A percentile compares a stretch with the other conserved stretches of the same genome.
These are phyloP conservation scores for Pleodorina starrii DNA, from an alignment of 139 green algal genomes.

Conservation along the genomic window DNA sequence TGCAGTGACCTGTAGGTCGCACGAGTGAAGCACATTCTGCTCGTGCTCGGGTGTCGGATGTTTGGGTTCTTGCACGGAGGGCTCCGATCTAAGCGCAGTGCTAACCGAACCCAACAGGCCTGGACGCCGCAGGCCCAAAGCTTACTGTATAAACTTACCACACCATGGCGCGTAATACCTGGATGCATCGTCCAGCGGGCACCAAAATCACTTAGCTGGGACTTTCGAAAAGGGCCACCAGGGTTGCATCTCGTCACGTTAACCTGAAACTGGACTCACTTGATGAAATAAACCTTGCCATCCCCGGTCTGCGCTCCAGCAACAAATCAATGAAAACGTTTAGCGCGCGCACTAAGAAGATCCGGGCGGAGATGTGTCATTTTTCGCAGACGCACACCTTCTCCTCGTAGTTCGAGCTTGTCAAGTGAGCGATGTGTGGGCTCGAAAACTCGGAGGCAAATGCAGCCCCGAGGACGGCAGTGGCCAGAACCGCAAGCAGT, in stretches of 20 bases:
- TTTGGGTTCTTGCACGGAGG: no score
- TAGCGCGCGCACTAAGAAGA: no score
- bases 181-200: no score
- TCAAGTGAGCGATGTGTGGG: constrained; percentile 43
- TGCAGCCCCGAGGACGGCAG: neutral
- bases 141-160: constrained; percentile 54
- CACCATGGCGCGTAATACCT: constrained; percentile 83
- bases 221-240: no score
- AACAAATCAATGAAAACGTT: neutral
- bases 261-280: no score
- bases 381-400: constrained; percentile 33
- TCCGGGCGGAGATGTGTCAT: neutral
- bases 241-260: no score
- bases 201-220: no score
- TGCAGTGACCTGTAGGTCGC: constrained; percentile 84
- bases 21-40: no score
- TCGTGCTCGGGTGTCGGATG: no score
- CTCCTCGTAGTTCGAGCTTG: constrained; percentile 46
- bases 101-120: no score
- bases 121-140: no score
- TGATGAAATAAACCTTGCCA: constrained; percentile 70
- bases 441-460: constrained; percentile 44
- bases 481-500: neutral
- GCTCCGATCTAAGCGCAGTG: no score
- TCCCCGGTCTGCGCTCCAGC: constrained; percentile 48